Evolutionary conservation across 1,284 basidiomycete genomes (phyloP), one percentile per base, ranked within the genome.

Genomic region (Retiboletus flavoniger): DNA sequence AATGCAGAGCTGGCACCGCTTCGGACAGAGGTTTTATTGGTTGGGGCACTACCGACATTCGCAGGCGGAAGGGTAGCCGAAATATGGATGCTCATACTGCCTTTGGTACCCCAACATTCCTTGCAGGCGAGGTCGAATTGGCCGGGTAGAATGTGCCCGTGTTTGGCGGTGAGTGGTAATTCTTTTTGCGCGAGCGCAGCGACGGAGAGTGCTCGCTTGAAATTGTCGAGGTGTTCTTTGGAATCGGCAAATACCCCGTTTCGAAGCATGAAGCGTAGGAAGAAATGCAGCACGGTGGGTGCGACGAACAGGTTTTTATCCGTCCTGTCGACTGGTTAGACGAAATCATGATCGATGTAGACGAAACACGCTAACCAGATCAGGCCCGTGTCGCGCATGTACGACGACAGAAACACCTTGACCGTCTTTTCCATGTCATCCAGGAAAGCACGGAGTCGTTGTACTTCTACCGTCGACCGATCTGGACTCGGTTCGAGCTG

Each of bases 341-440:
- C 31, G 31, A 28, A 9, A 35, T 28, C 3, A 9, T 11, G 28
- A 51, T 28, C 0, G 16, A 29, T 14, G 16, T 21, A 32, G 13
- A 50, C 16, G 32, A 32, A 34, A 16, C 7, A 31, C 7, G 44
- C 72, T 39, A 50, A 80, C 80, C 76, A 80, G 49, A 75, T 68
- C 49, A 82, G 57, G 14, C 80, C 81, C 13, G 71, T 72, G 56
- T 80, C 73, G 21, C 74, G 65, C 69, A 74, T 79, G 54, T 76
- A 73, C 0, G 76, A 77, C 3, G 78, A 79, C 50, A 83, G 71
- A 66, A 82, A 83, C 10, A 81, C 68, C 54, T 74, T 78, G 58
- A 78, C 64, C 17, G 70, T 63, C n/a, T 59, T 61, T 60, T 79
- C 78, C 31, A 79, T 75, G 49, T 82, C 72, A 49, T 72, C 63